Conservation (phyloP, 305 asterid genomes). For the Fraxinus greggii region DNA sequence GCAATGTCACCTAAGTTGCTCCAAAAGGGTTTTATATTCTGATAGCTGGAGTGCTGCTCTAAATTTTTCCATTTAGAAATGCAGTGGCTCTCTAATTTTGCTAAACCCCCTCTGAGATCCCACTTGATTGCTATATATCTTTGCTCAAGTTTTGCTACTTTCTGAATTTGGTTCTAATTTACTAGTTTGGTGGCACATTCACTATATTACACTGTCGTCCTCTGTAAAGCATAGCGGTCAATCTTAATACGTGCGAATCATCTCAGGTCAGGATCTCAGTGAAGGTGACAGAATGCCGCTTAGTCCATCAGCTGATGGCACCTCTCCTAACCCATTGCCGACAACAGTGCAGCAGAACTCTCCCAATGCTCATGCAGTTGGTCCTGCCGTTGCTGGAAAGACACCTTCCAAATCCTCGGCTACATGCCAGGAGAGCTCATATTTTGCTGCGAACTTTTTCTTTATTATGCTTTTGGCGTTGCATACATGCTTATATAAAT, state of each 20-base stretch:
- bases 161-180: not conserved
- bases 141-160: not conserved
- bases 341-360: constrained; percentile 60
- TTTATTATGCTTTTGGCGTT: constrained; percentile 32
- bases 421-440: constrained; percentile 24
- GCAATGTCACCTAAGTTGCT: not conserved
- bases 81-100: not conserved
- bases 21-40: not conserved
- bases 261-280: constrained; percentile 59
- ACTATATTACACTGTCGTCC: not conserved
- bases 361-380: constrained; percentile 50
- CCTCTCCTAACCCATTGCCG: constrained; percentile 62
- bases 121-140: constrained; percentile 3
- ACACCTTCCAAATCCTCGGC: constrained; percentile 57
- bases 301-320: constrained; percentile 48
- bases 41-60: constrained; percentile 3
- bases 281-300: constrained; percentile 36
- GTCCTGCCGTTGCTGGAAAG: constrained; percentile 69
- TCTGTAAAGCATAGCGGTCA: not conserved
- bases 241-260: constrained; percentile 2
- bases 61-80: not conserved
- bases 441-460: constrained; percentile 34
- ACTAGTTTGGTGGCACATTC: not conserved
- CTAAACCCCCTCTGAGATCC: not conserved
- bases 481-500: constrained; percentile 19